Conservation (phyloP, 176 grass and related monocot species). For the Aegilops umbellulata region DNA sequence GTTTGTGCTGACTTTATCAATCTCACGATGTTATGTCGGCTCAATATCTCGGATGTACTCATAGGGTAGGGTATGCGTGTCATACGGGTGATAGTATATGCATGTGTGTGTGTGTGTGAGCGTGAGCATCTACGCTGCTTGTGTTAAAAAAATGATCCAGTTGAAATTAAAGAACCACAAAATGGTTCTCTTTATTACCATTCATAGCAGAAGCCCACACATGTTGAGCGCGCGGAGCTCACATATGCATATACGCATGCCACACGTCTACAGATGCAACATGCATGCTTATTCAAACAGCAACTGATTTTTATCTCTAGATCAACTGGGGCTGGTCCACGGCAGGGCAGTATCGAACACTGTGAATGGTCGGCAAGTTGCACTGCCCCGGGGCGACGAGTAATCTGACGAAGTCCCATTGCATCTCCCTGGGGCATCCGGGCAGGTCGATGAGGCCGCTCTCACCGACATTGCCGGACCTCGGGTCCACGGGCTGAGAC, state of each 20-base stretch:
- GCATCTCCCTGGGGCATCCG: neutral
- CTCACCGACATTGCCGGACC: too few species aligned
- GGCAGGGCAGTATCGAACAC: neutral
- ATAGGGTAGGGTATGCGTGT: too few species aligned
- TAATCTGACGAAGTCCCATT: neutral
- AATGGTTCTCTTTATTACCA: neutral
- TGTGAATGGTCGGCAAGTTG: neutral
- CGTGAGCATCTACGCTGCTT: too few species aligned
- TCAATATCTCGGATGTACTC: too few species aligned
- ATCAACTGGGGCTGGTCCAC: neutral
- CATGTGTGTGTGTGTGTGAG: too few species aligned
- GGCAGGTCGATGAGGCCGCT: neutral
- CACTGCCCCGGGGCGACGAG: neutral
- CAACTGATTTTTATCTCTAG: neutral
- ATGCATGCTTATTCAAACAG: neutral
- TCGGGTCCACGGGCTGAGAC: too few species aligned
- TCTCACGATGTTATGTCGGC: too few species aligned
- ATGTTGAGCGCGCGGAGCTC: neutral
- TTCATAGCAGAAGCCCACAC: neutral
- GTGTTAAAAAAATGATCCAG: too few species aligned
- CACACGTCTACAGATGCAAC: neutral
- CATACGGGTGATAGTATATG: too few species aligned
- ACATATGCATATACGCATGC: neutral
- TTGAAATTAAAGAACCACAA: neutral
- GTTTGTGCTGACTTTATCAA: too few species aligned